These are phyloP conservation scores for Alternaria hordeiaustralica DNA, from an alignment of 2,329 filamentous ascomycete species.

Conservation along the genomic window DNA sequence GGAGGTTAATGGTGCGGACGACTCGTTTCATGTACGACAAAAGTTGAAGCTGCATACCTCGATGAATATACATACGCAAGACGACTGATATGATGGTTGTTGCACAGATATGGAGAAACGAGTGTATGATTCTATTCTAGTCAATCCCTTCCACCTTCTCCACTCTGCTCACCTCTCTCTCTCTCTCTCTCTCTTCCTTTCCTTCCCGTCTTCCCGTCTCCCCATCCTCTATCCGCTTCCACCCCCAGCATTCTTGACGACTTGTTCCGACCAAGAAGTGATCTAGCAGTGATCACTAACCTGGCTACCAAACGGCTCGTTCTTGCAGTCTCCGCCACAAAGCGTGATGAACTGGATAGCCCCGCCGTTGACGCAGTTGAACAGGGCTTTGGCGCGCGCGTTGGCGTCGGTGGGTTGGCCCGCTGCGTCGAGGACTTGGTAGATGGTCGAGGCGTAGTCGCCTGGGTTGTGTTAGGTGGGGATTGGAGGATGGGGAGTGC, in stretches of 20 bases:
- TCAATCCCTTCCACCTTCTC: not conserved
- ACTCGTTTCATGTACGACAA: not conserved
- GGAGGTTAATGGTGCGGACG: not conserved
- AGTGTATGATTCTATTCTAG: not conserved
- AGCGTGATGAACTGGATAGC: not conserved
- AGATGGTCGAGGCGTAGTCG: constrained; percentile 1
- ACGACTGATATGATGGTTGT: not conserved
- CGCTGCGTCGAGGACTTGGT: not conserved
- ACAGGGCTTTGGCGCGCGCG: not conserved
- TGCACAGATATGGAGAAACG: not conserved
- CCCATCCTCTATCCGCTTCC: not conserved
- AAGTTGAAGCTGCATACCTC: not conserved
- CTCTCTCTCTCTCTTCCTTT: not conserved
- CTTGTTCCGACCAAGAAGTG: not conserved
- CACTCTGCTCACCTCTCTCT: not conserved
- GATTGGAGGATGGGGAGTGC: not conserved
- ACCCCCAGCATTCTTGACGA: not conserved
- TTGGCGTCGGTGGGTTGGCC: not conserved
- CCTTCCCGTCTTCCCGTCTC: not conserved
- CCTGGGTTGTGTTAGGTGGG: not conserved
- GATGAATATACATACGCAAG: not conserved
- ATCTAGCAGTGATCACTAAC: constrained; percentile 2
- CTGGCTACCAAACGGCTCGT: constrained; percentile 1
- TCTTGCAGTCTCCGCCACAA: not conserved
- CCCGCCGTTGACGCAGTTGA: not conserved